Evolutionary conservation across 345 rosid species (phyloP).

Genomic region (Citrus hindsii): DNA sequence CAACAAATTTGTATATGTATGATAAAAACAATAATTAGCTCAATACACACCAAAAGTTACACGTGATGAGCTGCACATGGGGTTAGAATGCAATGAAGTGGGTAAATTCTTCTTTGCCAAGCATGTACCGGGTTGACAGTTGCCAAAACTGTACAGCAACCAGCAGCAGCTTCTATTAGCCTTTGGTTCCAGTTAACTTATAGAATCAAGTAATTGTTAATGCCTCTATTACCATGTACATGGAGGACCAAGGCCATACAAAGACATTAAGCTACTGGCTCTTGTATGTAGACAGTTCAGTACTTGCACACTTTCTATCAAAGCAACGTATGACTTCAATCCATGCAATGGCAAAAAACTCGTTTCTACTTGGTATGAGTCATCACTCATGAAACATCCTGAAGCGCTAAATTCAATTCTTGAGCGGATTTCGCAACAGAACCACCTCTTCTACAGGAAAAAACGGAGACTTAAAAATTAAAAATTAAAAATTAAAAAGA

Average conservation of each 20-base stretch:
- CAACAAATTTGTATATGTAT: not conserved
- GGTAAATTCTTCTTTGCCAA: not conserved
- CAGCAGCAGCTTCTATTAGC: slow-evolving; percentile 1
- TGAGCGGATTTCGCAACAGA: slow-evolving; percentile 79
- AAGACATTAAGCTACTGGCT: not conserved
- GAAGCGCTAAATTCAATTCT: slow-evolving; percentile 79
- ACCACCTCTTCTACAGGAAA: slow-evolving; percentile 72
- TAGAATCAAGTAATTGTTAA: slow-evolving; percentile 26
- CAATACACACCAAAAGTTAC: slow-evolving; percentile 5
- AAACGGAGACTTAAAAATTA: not conserved
- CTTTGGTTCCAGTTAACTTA: slow-evolving; percentile 13
- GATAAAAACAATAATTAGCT: slow-evolving; percentile 1
- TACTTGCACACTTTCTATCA: slow-evolving; percentile 6
- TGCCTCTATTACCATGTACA: slow-evolving; percentile 34
- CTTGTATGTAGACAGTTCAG: not conserved
- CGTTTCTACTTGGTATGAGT: slow-evolving; percentile 9
- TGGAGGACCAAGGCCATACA: slow-evolving; percentile 8
- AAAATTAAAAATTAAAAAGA: not conserved
- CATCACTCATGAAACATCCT: slow-evolving; percentile 54
- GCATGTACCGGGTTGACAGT: not conserved
- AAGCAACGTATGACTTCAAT: not conserved
- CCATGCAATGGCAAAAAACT: slow-evolving; percentile 15
- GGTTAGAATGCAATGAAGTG: not conserved
- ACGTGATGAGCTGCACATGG: slow-evolving; percentile 4
- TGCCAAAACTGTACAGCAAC: slow-evolving; percentile 4